A percentile compares a stretch with the other conserved stretches of the same genome.
Conservation (phyloP, 2,329 filamentous ascomycete species). For the Aspergillus sp. region DNA sequence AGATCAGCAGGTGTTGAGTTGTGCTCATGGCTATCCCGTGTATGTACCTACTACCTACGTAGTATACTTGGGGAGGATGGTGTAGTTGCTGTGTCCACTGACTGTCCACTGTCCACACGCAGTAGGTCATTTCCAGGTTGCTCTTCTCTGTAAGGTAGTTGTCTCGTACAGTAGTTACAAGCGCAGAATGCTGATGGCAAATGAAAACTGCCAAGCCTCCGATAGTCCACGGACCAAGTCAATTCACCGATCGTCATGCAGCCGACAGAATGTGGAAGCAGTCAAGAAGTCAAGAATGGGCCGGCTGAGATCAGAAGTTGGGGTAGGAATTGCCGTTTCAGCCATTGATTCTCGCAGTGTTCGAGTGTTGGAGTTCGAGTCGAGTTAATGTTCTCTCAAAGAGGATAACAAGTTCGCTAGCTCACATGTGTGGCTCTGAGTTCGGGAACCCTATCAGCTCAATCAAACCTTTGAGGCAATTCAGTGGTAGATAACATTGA, state of each 20-base stretch:
- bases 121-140: too few species aligned
- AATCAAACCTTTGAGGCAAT: neutral
- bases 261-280: constrained; percentile 12
- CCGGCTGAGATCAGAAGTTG: neutral
- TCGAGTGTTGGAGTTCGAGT: too few species aligned
- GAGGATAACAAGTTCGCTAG: neutral
- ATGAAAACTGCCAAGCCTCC: neutral
- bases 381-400: neutral
- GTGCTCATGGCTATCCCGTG: too few species aligned
- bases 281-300: neutral
- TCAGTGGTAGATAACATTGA: neutral
- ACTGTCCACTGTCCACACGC: too few species aligned
- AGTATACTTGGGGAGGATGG: too few species aligned
- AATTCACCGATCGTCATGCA: constrained; percentile 16
- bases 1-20: neutral
- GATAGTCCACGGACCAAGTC: constrained; percentile 6
- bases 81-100: too few species aligned
- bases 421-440: constrained; percentile 5
- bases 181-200: neutral
- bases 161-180: too few species aligned
- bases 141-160: too few species aligned
- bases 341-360: neutral
- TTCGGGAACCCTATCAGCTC: constrained; percentile 3
- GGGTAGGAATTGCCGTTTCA: neutral
- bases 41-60: too few species aligned